Conservation (phyloP, 139 green algal species). For the Chlorella sp. region DNA sequence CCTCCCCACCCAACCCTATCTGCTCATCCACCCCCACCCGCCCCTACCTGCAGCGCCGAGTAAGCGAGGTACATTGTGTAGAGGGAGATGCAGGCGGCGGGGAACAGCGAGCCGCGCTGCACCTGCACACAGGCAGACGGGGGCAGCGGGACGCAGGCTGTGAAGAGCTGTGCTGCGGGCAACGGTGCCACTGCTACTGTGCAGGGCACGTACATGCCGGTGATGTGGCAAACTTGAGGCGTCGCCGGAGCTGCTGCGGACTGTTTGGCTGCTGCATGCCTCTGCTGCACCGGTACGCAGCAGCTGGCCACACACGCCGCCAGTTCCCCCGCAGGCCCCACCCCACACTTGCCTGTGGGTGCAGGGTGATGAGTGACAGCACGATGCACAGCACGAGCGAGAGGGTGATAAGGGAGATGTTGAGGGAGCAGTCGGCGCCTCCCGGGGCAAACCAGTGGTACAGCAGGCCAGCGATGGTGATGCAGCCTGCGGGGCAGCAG, state of each 20-base stretch:
- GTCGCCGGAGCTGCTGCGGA: too few relatives aligned
- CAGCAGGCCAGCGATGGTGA: conserved; percentile 74
- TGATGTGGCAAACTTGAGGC: too few relatives aligned
- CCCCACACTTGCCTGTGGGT: conserved; percentile 42
- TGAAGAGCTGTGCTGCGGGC: background rate
- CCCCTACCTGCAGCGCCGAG: conserved; percentile 50
- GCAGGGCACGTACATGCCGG: too few relatives aligned
- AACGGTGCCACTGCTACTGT: too few relatives aligned
- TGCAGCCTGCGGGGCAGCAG: conserved; percentile 21
- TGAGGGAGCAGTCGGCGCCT: conserved; percentile 84
- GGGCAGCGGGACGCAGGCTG: background rate
- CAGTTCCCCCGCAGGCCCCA: too few relatives aligned
- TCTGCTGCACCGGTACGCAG: too few relatives aligned
- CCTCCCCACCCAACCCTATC: too few relatives aligned
- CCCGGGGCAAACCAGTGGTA: conserved; percentile 91
- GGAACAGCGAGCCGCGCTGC: conserved; percentile 89
- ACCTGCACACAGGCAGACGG: conserved; percentile 19
- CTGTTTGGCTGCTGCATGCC: too few relatives aligned
- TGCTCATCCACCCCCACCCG: too few relatives aligned
- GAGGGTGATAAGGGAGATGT: conserved; percentile 86
- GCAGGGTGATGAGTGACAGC: conserved; percentile 71
- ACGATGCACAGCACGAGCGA: conserved; percentile 74
- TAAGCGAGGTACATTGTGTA: conserved; percentile 96
- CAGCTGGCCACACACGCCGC: too few relatives aligned
- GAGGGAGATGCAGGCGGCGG: conserved; percentile 77